Conservation (phyloP, 169 alveolate genomes). For the Besnoitia besnoiti region DNA sequence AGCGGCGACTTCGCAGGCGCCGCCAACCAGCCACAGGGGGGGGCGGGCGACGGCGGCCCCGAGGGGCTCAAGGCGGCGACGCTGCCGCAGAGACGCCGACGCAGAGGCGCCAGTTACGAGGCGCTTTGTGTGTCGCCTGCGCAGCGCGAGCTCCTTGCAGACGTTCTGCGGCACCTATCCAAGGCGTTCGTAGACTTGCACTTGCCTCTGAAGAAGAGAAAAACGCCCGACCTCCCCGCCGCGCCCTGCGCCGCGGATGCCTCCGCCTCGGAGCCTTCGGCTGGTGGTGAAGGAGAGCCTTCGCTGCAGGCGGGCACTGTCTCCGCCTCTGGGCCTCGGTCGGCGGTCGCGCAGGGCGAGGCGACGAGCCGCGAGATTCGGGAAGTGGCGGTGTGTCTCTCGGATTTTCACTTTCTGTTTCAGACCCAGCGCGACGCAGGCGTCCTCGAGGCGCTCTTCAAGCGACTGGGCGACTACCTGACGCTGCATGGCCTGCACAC, state of each 20-base stretch:
- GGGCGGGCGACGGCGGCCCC: no score
- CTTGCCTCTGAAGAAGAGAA: background rate
- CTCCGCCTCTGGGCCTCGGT: background rate
- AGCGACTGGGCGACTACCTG: conserved; percentile 11
- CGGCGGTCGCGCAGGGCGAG: background rate
- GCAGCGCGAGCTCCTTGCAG: background rate
- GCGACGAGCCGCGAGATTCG: background rate
- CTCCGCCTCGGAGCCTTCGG: background rate
- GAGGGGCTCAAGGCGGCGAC: no score
- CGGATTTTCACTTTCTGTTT: background rate
- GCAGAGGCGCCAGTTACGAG: background rate
- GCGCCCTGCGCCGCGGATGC: background rate
- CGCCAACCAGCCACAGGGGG: no score
- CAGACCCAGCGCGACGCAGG: background rate
- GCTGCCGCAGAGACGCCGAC: background rate
- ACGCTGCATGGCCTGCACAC: background rate
- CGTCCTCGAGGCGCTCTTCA: background rate
- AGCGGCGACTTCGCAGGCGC: no score
- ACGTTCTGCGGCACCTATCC: background rate
- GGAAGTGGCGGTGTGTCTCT: background rate
- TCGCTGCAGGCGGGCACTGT: background rate
- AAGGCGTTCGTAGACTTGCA: background rate
- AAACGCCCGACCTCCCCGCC: background rate
- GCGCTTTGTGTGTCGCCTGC: background rate
- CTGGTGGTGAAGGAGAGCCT: background rate